Evolutionary conservation across 2,329 filamentous ascomycete species (phyloP).

Genomic region (Aspergillus fructus): DNA sequence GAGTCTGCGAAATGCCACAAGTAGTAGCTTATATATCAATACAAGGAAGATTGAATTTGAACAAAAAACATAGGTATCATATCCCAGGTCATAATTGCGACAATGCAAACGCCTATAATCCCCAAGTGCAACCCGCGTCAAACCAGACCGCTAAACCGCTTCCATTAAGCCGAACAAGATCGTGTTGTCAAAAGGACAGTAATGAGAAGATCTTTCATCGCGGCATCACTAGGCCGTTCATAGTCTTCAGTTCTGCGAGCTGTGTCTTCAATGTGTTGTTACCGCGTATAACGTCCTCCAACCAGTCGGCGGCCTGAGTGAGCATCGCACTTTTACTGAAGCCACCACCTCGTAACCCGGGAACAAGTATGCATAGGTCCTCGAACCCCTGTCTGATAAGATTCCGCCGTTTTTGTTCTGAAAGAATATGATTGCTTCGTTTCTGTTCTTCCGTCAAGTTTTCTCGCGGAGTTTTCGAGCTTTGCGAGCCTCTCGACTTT

Average conservation of each 20-base stretch:
- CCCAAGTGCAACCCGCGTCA: slow-evolving; percentile 14
- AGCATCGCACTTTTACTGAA: slow-evolving; percentile 83
- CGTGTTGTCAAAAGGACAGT: background rate
- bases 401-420: slow-evolving; percentile 81
- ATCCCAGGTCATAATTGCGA: slow-evolving; percentile 20
- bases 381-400: slow-evolving; percentile 81
- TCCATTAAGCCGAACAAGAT: slow-evolving; percentile 9
- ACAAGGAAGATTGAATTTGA: background rate
- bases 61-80: slow-evolving; percentile 9
- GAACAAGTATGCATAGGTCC: slow-evolving; percentile 73
- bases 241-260: slow-evolving; percentile 48
- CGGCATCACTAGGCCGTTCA: slow-evolving; percentile 38
- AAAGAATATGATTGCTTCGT: slow-evolving; percentile 80
- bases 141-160: slow-evolving; percentile 27
- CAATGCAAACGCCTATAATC: slow-evolving; percentile 24
- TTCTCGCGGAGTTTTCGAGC: slow-evolving; percentile 47
- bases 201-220: slow-evolving; percentile 28
- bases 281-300: slow-evolving; percentile 69
- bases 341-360: slow-evolving; percentile 69
- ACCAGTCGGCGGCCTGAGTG: slow-evolving; percentile 71
- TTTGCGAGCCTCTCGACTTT: slow-evolving; percentile 30
- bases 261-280: slow-evolving; percentile 63
- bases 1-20: background rate
- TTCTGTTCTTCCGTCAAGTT: slow-evolving; percentile 77
- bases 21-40: slow-evolving; percentile 8